Evolutionary conservation across 2,329 filamentous ascomycete genomes (phyloP), one percentile per base, ranked within the genome.

Genomic region (Pseudogymnoascus sp.): DNA sequence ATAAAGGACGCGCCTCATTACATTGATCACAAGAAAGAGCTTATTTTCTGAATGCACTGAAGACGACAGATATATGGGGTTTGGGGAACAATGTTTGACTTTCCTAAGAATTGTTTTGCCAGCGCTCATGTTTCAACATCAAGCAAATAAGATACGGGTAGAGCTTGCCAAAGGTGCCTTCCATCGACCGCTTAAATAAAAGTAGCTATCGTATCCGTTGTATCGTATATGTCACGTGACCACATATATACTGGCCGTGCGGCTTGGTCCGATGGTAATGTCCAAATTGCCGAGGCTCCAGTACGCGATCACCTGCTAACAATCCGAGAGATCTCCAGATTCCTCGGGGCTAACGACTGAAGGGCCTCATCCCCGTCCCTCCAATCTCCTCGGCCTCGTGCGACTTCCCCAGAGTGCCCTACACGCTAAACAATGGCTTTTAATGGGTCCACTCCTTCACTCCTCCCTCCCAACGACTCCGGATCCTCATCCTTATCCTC

Each of bases 401-500:
- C 64, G 29, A 39, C 27, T 48, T 61, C 25, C 63, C 33, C 36
- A 44, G 48, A 61, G 39, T 44, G 38, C 61, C 25, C 59, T 59
- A 42, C 9, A 63, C 35, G 55, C 42, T 27, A 27, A 61, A 68
- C 58, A 13, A 72, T 72, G 71, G 64, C 68, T 63, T 66, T 66
- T 13, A 67, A 65, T 61, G 64, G 66, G 41, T 70, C 69, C 27
- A 63, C 67, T 44, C 65, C 69, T 33, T 68, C 70, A 41, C 69
- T 68, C 17, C 67, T 71, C 44, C 60, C 59, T 61, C 64, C 68
- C 13, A 68, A 51, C 27, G 44, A 51, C 27, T 51, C 44, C 27
- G 44, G 44, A 31, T 51, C 44, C 44, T 51, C 44, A 51, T 72
- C 74, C 65, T 68, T 79, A 68, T 80, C 81, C 71, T 74, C 77